Evolutionary conservation across 805 yeast species (phyloP), one percentile per base, ranked within the genome.

Genomic region (Kurtzmaniella cleridarum): DNA sequence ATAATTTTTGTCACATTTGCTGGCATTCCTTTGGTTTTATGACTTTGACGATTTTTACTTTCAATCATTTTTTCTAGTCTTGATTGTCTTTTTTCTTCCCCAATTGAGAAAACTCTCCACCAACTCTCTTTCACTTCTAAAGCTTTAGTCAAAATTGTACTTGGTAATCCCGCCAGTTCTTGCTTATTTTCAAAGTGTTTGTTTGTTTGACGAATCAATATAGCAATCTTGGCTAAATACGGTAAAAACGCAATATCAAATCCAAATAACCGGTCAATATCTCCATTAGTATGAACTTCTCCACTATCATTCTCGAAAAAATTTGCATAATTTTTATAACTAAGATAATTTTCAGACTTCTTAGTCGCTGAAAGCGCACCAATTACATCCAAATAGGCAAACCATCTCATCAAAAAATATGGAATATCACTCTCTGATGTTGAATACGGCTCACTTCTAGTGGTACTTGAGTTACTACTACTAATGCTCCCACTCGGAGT

Each of bases 341-440:
- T 17, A 2, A 62, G 50, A 39, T 62, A 60, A 48, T 60, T 62
- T 30, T 57, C 53, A 6, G 69, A 36, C 36, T 58, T 49, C 16
- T 54, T 57, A 2, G 84, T 71, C 0, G 86, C 71, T 1, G 85
- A 75, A 17, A 84, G 60, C 1, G 78, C 71, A 0, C 86, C 82
- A 15, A 83, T 64, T 2, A 81, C 75, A 49, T 81, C 88, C 27
- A 80, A 60, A 50, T 80, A 84, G 0, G 78, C 79, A 52, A 78
- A 82, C 86, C 88, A 81, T 37, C 89, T 59, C 45, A 74, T 64
- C 33, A 84, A 60, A 47, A 84, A 84, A 44, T 63, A 77, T 0
- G 76, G 57, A 11, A 76, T 62, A 44, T 71, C 71, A 35, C 63
- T 49, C 37, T 66, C 71, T 7, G 52, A 47, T 2, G 58, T 54